A percentile compares a stretch with the other conserved stretches of the same genome.
These are phyloP conservation scores for Aspergillus tubingensis DNA, from an alignment of 2,329 filamentous ascomycete species.

Conservation along the genomic window DNA sequence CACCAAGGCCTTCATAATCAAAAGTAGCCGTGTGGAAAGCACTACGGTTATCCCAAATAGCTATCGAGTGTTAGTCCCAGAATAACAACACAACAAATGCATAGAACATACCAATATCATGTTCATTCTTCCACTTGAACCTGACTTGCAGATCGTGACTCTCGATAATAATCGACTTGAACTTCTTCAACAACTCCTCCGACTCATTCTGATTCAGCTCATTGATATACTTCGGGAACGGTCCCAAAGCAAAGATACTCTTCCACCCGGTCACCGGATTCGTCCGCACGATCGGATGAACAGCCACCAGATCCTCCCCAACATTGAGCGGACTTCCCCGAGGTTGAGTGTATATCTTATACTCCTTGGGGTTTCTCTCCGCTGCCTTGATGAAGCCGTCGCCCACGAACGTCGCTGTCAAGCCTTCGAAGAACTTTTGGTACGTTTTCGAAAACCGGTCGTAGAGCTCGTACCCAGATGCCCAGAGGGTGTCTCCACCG, in stretches of 20 bases:
- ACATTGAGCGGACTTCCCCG: constrained; percentile 60
- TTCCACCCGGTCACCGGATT: constrained; percentile 52
- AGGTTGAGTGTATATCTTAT: constrained; percentile 31
- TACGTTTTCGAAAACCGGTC: constrained; percentile 45
- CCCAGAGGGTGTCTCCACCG: constrained; percentile 66
- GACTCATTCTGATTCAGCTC: constrained; percentile 37
- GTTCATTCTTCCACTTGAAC: constrained; percentile 39
- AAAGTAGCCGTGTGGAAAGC: constrained; percentile 58
- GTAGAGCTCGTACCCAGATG: constrained; percentile 60
- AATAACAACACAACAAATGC: not conserved
- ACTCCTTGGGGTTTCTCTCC: constrained; percentile 26
- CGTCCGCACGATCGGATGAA: constrained; percentile 51
- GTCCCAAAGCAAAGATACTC: constrained; percentile 38
- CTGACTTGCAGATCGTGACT: constrained; percentile 48
- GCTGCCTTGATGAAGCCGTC: constrained; percentile 35
- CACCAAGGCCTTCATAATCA: constrained; percentile 53
- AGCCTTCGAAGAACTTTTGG: constrained; percentile 41
- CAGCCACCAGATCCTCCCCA: constrained; percentile 53
- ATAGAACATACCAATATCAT: constrained; percentile 43
- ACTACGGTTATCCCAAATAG: constrained; percentile 62
- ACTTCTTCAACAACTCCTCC: constrained; percentile 36
- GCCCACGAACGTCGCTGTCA: constrained; percentile 41
- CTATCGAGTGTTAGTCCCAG: constrained; percentile 25
- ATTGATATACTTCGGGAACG: constrained; percentile 36
- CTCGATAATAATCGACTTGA: constrained; percentile 40